Percentiles rank a stretch among this genome's conserved stretches.
Conservation (phyloP, 345 rosid genomes). For the Murraya paniculata region DNA sequence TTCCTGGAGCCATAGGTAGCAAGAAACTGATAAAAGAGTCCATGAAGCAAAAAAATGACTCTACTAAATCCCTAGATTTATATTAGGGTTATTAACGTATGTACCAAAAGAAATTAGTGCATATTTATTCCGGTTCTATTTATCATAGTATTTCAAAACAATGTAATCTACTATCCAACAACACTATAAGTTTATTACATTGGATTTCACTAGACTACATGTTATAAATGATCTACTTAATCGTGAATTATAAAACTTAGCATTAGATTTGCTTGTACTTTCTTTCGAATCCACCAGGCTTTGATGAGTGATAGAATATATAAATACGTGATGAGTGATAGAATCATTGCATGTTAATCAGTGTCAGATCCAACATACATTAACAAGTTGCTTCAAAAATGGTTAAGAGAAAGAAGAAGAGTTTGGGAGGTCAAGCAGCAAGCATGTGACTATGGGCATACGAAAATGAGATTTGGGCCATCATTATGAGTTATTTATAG, state of each 20-base stretch:
- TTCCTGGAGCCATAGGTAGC: neutral
- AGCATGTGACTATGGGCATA: conserved; percentile 29
- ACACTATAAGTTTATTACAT: too few relatives aligned
- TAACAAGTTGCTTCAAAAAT: conserved; percentile 21
- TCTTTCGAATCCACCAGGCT: neutral
- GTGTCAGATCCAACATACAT: conserved; percentile 6
- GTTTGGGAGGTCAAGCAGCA: conserved; percentile 6
- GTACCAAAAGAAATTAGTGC: neutral
- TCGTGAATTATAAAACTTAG: neutral
- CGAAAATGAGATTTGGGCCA: neutral
- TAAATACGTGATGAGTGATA: neutral
- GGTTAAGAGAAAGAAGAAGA: conserved; percentile 13
- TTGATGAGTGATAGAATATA: neutral
- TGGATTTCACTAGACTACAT: neutral
- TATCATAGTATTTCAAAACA: too few relatives aligned
- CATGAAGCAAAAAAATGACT: neutral
- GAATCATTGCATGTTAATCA: conserved; percentile 16
- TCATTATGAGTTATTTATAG: conserved; percentile 9
- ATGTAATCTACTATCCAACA: too few relatives aligned
- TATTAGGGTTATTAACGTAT: too few relatives aligned
- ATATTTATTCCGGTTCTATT: too few relatives aligned
- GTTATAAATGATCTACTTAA: neutral
- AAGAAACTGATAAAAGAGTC: neutral
- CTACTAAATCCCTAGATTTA: too few relatives aligned
- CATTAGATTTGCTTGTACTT: neutral